Conservation (phyloP, 208 protist species). For the Borovskyia barvae region DNA sequence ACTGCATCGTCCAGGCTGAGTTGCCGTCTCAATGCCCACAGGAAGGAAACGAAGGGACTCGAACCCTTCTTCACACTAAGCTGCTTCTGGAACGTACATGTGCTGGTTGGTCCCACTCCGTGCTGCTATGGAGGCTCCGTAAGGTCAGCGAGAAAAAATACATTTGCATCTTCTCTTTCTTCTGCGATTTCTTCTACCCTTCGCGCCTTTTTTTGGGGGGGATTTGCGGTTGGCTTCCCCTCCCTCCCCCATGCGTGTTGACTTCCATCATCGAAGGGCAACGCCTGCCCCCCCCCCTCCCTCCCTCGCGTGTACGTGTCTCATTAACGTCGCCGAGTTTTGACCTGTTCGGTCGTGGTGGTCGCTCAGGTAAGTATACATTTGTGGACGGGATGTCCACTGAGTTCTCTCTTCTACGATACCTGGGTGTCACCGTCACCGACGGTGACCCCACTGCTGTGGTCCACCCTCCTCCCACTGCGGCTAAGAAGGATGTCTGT, state of each 20-base stretch:
- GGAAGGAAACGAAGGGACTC: too few species aligned
- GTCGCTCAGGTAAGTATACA: background rate
- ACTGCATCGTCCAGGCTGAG: too few species aligned
- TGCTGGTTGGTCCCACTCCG: background rate
- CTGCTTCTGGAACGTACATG: background rate
- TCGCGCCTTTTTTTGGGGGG: background rate
- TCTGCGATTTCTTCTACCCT: slow-evolving; percentile 15
- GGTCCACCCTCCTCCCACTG: background rate
- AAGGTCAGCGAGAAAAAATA: too few species aligned
- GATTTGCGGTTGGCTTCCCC: background rate
- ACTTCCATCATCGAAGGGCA: too few species aligned
- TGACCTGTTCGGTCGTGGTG: too few species aligned
- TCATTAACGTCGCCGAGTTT: too few species aligned
- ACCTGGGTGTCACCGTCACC: slow-evolving; percentile 47
- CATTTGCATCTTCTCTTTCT: slow-evolving; percentile 8
- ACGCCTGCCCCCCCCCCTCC: too few species aligned
- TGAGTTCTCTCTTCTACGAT: slow-evolving; percentile 63
- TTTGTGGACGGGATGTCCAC: slow-evolving; percentile 20
- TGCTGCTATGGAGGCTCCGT: too few species aligned
- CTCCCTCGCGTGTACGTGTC: too few species aligned
- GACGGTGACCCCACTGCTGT: background rate
- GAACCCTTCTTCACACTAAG: too few species aligned
- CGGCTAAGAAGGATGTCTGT: slow-evolving; percentile 7
- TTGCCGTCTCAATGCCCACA: too few species aligned
- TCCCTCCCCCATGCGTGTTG: too few species aligned